A percentile compares a stretch with the other conserved stretches of the same genome.
These are phyloP conservation scores for Colletotrichum horii DNA, from an alignment of 2,329 filamentous ascomycete species.

Conservation along the genomic window DNA sequence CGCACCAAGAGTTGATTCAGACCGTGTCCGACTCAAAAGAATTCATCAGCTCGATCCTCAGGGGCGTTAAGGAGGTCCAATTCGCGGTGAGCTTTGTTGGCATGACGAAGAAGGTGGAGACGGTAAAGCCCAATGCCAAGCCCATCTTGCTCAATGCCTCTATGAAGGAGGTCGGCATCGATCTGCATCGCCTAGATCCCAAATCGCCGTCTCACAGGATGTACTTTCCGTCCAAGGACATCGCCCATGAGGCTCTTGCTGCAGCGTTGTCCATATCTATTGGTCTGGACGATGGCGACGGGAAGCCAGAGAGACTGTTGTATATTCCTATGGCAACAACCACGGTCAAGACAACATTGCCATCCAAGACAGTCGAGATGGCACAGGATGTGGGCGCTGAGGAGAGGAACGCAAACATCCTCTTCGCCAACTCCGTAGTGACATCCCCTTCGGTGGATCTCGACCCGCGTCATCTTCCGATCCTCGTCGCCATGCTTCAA, in stretches of 20 bases:
- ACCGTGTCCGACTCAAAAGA: conserved; percentile 92
- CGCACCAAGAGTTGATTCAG: conserved; percentile 73
- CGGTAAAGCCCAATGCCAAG: conserved; percentile 68
- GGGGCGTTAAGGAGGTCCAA: conserved; percentile 95
- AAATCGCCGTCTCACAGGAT: conserved; percentile 95
- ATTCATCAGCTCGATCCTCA: conserved; percentile 86
- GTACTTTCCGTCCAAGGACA: conserved; percentile 93
- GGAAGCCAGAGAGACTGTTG: conserved; percentile 82
- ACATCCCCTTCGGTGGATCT: conserved; percentile 95
- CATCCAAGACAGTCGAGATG: conserved; percentile 90
- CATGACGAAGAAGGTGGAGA: conserved; percentile 78
- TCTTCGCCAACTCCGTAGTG: conserved; percentile 95
- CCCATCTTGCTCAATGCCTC: conserved; percentile 84
- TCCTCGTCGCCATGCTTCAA: conserved; percentile 79
- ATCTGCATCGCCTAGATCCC: conserved; percentile 88
- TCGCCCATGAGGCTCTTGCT: conserved; percentile 92
- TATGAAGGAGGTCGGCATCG: conserved; percentile 95
- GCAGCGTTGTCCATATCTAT: conserved; percentile 92
- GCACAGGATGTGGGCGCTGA: conserved; percentile 74
- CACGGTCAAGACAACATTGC: conserved; percentile 89
- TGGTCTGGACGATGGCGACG: conserved; percentile 88
- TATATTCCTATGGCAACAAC: conserved; percentile 98
- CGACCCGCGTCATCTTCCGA: conserved; percentile 87
- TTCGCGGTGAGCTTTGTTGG: conserved; percentile 92
- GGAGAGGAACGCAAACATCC: conserved; percentile 92